These are phyloP conservation scores for Rhododendron mucronatum DNA, from an alignment of 148 eudicot species.

Conservation along the genomic window DNA sequence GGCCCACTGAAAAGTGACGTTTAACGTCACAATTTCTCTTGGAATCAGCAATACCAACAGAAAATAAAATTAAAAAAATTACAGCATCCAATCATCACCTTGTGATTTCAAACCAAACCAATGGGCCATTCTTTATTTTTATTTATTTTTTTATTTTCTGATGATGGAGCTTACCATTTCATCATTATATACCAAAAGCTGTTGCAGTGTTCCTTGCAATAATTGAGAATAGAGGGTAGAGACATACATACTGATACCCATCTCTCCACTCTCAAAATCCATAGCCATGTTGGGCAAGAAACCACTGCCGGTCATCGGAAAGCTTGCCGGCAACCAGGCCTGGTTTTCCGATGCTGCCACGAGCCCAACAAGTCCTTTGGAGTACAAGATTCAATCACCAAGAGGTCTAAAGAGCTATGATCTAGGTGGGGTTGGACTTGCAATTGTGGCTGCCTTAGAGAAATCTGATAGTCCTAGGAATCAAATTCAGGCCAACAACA, in stretches of 20 bases:
- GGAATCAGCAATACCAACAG: conserved; percentile 6
- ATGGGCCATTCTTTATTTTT: conserved; percentile 21
- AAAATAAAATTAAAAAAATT: conserved; percentile 4
- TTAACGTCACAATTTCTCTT: not conserved
- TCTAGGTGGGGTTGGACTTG: conserved; percentile 60
- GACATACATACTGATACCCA: not conserved
- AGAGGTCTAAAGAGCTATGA: conserved; percentile 36
- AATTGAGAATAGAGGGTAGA: not conserved
- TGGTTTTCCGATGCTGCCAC: conserved; percentile 19
- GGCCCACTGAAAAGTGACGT: conserved; percentile 34
- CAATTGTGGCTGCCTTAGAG: conserved; percentile 65
- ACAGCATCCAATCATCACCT: not conserved
- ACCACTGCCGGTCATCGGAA: conserved; percentile 24
- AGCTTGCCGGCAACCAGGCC: not conserved
- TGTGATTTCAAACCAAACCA: conserved; percentile 21
- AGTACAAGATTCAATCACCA: conserved; percentile 35
- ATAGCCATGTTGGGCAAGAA: conserved; percentile 37
- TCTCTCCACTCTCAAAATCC: not conserved
- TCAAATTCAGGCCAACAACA: conserved; percentile 24
- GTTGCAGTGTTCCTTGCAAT: not conserved
- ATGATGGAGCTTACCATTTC: not conserved
- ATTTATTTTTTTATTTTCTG: not conserved
- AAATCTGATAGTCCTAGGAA: conserved; percentile 13
- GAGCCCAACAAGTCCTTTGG: conserved; percentile 42
- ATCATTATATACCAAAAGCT: not conserved